These are phyloP conservation scores for Trichosporon sp. DNA, from an alignment of 1,284 basidiomycete genomes.

Conservation along the genomic window DNA sequence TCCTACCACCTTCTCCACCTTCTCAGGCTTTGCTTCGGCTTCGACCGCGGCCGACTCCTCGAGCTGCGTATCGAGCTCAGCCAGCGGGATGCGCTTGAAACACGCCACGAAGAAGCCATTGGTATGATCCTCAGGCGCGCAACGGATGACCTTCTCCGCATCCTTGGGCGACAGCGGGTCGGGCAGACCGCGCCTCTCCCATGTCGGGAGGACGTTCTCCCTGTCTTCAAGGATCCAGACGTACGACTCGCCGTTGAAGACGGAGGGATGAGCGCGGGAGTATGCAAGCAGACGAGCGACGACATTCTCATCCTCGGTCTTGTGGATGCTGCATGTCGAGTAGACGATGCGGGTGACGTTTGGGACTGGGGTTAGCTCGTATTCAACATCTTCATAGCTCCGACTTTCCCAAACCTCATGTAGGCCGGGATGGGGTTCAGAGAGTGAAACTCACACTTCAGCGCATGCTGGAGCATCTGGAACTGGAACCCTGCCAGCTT, in stretches of 20 bases:
- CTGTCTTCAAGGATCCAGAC: conserved; percentile 63
- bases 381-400: no score
- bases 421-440: no score
- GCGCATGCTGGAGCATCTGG: conserved; percentile 87
- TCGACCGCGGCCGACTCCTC: not conserved
- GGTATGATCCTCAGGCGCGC: conserved; percentile 77
- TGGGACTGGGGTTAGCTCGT: conserved; percentile 53
- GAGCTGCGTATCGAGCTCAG: conserved; percentile 5
- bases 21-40: not conserved
- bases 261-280: not conserved
- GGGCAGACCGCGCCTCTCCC: conserved; percentile 68
- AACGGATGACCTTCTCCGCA: conserved; percentile 70
- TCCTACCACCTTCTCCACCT: conserved; percentile 1
- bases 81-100: conserved; percentile 54
- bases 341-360: conserved; percentile 72
- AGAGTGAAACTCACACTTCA: conserved; percentile 66
- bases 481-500: conserved; percentile 83
- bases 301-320: conserved; percentile 83
- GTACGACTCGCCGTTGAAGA: not conserved
- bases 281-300: conserved; percentile 60
- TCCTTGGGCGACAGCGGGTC: conserved; percentile 55
- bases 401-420: no score
- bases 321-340: conserved; percentile 91
- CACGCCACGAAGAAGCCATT: conserved; percentile 94
- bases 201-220: conserved; percentile 63